Percentiles rank a stretch among this genome's conserved stretches.
phyloP scores from a whole-genome alignment of 148 eudicot species.

The Diospyros lotus region DNA sequence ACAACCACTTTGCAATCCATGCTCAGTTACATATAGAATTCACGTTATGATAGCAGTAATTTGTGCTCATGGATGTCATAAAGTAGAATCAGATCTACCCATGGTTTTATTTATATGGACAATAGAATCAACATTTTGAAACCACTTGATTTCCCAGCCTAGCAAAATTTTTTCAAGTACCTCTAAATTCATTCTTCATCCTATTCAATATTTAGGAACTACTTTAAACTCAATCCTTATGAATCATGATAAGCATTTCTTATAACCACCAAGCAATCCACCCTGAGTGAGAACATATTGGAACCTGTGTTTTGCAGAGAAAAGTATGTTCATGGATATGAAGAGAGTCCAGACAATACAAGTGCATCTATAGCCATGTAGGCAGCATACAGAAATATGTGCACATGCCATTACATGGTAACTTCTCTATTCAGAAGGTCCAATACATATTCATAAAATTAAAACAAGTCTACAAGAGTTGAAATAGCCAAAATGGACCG shows the following conservation, averaged over 20 bases:
- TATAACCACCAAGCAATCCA: background rate
- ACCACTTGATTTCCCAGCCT: background rate
- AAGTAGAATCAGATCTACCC: background rate
- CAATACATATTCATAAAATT: background rate
- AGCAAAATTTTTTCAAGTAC: background rate
- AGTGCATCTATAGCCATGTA: background rate
- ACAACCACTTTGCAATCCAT: too few relatives aligned
- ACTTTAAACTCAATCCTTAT: background rate
- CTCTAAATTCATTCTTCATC: background rate
- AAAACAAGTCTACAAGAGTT: background rate
- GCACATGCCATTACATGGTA: background rate
- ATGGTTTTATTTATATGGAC: background rate
- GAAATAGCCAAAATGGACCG: background rate
- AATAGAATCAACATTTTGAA: background rate
- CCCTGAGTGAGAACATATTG: background rate
- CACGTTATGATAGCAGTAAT: too few relatives aligned
- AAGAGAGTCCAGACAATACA: background rate
- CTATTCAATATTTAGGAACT: background rate
- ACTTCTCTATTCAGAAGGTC: slow-evolving; percentile 8
- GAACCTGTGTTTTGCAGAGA: background rate
- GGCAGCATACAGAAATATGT: background rate
- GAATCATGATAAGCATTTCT: background rate
- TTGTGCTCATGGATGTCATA: background rate
- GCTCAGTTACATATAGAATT: too few relatives aligned
- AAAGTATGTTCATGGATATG: background rate